A percentile compares a stretch with the other conserved stretches of the same genome.
Evolutionary conservation across 73 alveolate species (phyloP).

Genomic region (Stentor roeselii): DNA sequence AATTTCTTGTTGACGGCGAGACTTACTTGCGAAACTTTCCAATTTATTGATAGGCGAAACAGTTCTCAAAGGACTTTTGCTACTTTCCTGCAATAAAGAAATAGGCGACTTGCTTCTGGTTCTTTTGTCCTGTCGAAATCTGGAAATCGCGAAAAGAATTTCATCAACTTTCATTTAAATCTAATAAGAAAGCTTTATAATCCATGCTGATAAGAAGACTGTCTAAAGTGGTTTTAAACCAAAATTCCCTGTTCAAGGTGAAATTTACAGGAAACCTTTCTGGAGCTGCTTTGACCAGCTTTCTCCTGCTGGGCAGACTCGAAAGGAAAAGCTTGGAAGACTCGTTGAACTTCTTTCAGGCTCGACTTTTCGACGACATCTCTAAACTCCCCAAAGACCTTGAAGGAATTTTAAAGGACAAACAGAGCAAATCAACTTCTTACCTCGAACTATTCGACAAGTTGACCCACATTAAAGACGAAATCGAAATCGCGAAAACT

Average conservation of each 20-base stretch:
- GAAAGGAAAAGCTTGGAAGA: background rate
- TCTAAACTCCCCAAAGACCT: background rate
- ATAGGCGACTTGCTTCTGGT: background rate
- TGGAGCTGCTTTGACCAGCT: background rate
- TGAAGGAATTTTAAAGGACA: background rate
- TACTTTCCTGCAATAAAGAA: background rate
- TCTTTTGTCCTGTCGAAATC: background rate
- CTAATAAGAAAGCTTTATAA: too few species aligned
- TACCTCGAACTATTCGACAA: background rate
- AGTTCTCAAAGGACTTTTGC: too few species aligned
- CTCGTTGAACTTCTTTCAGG: background rate
- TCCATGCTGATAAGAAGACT: too few species aligned
- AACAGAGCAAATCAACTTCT: background rate
- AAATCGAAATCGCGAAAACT: background rate
- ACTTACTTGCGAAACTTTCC: background rate
- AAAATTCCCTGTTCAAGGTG: background rate
- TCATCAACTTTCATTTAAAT: background rate
- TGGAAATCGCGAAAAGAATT: background rate
- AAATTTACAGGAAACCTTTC: background rate
- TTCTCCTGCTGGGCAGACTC: background rate
- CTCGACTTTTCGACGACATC: background rate
- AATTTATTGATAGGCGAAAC: background rate
- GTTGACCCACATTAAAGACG: background rate
- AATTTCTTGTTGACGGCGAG: too few species aligned
- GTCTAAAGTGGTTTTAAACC: too few species aligned